These are phyloP conservation scores for Sophora flavescens DNA, from an alignment of 306 rosid genomes.

Conservation along the genomic window DNA sequence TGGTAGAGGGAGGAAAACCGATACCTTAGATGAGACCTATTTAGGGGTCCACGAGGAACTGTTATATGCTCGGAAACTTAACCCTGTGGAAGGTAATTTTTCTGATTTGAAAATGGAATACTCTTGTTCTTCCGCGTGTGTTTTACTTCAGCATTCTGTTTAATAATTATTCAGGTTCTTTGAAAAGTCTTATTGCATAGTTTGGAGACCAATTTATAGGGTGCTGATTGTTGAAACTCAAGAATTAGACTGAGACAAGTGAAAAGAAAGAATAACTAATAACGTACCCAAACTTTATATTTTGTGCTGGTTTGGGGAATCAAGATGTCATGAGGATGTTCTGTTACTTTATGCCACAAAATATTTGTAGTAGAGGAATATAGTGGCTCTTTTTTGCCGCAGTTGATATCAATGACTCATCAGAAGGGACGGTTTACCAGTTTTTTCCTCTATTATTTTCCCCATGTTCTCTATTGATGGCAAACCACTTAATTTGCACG, in stretches of 20 bases:
- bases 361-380: background rate
- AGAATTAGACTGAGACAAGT: too few species aligned
- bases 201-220: background rate
- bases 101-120: slow-evolving; percentile 24
- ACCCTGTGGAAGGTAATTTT: slow-evolving; percentile 85
- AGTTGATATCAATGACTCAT: background rate
- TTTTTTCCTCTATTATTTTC: background rate
- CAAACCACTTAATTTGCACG: background rate
- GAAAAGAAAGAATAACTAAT: too few species aligned
- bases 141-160: slow-evolving; percentile 9
- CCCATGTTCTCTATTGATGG: background rate
- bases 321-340: slow-evolving; percentile 11
- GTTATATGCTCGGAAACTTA: slow-evolving; percentile 86
- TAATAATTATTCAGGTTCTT: slow-evolving; percentile 3
- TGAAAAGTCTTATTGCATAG: background rate
- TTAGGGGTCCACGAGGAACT: slow-evolving; percentile 84
- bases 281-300: background rate
- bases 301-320: slow-evolving; percentile 2
- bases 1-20: slow-evolving; percentile 89
- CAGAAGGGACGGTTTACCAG: background rate
- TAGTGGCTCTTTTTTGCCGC: background rate
- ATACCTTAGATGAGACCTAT: slow-evolving; percentile 75
- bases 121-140: background rate
- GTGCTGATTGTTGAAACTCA: background rate
- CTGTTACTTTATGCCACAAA: background rate